A percentile compares a stretch with the other conserved stretches of the same genome.
These are phyloP conservation scores for Polyporus tsugae DNA, from an alignment of 1,284 basidiomycete species.

Conservation along the genomic window DNA sequence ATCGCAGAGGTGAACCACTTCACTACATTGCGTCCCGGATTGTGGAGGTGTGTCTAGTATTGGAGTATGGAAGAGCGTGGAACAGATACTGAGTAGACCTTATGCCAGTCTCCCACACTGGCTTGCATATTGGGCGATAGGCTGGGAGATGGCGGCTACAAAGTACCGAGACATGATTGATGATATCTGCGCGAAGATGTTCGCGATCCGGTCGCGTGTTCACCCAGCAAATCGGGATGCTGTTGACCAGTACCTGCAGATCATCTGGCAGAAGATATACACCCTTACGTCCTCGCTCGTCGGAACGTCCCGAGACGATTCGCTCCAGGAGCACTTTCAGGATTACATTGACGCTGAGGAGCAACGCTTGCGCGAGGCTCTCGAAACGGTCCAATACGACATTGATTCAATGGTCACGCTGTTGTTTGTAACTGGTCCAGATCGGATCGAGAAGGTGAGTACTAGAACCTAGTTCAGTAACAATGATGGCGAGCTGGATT, in stretches of 20 bases:
- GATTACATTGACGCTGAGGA: constrained; percentile 30
- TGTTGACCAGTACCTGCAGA: constrained; percentile 30
- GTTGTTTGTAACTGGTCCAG: constrained; percentile 27
- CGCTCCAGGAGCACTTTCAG: constrained; percentile 28
- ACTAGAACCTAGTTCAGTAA: too few relatives aligned
- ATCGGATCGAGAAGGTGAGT: constrained; percentile 28
- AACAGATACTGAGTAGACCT: too few relatives aligned
- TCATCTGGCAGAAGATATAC: constrained; percentile 22
- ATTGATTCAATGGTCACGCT: constrained; percentile 34
- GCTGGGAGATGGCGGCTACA: constrained; percentile 31
- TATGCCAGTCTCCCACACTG: constrained; percentile 34
- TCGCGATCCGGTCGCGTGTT: constrained; percentile 12
- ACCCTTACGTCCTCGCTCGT: constrained; percentile 19
- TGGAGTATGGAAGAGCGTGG: not conserved
- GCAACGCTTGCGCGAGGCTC: constrained; percentile 23
- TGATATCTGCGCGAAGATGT: constrained; percentile 26
- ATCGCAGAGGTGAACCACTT: constrained; percentile 46
- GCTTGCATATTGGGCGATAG: constrained; percentile 36
- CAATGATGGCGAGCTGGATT: not conserved
- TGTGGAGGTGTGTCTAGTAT: constrained; percentile 23
- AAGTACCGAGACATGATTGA: constrained; percentile 30
- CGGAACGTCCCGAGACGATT: constrained; percentile 20
- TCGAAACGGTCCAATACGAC: constrained; percentile 31
- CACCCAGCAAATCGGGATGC: constrained; percentile 25
- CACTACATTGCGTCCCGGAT: constrained; percentile 19